phyloP scores from a whole-genome alignment of 1,139 yeast species.

The Sugiyamaella neomexicana region DNA sequence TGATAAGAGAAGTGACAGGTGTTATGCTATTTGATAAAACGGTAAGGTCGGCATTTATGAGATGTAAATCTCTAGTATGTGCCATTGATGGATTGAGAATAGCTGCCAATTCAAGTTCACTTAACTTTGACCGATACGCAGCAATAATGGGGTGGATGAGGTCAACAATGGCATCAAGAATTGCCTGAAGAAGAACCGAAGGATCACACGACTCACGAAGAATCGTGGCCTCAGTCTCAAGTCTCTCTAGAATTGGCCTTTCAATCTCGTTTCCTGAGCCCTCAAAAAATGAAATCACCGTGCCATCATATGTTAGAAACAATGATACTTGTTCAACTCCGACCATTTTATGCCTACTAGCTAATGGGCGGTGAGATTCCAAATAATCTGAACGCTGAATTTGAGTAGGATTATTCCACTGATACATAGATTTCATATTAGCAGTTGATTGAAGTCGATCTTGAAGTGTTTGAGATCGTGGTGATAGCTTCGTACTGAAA shows the following conservation, averaged over 20 bases:
- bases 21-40: slow-evolving; percentile 47
- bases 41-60: slow-evolving; percentile 53
- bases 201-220: slow-evolving; percentile 52
- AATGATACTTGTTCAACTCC: slow-evolving; percentile 56
- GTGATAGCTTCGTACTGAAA: not conserved
- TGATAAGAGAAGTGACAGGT: slow-evolving; percentile 49
- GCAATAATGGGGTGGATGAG: slow-evolving; percentile 60
- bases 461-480: slow-evolving; percentile 2
- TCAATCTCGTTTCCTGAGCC: slow-evolving; percentile 53
- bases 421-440: slow-evolving; percentile 38
- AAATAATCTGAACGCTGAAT: slow-evolving; percentile 33
- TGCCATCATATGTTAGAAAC: slow-evolving; percentile 46
- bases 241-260: slow-evolving; percentile 49
- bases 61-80: slow-evolving; percentile 53
- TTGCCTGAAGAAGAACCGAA: slow-evolving; percentile 51
- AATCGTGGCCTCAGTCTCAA: slow-evolving; percentile 48
- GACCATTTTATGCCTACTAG: slow-evolving; percentile 47
- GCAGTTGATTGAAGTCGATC: not conserved
- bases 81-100: slow-evolving; percentile 49
- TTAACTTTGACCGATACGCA: slow-evolving; percentile 51
- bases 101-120: slow-evolving; percentile 52
- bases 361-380: slow-evolving; percentile 50
- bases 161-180: slow-evolving; percentile 57
- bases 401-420: slow-evolving; percentile 41
- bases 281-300: slow-evolving; percentile 56